phyloP scores from a whole-genome alignment of 176 grass and related monocot species.

The Bothriochloa decipiens region DNA sequence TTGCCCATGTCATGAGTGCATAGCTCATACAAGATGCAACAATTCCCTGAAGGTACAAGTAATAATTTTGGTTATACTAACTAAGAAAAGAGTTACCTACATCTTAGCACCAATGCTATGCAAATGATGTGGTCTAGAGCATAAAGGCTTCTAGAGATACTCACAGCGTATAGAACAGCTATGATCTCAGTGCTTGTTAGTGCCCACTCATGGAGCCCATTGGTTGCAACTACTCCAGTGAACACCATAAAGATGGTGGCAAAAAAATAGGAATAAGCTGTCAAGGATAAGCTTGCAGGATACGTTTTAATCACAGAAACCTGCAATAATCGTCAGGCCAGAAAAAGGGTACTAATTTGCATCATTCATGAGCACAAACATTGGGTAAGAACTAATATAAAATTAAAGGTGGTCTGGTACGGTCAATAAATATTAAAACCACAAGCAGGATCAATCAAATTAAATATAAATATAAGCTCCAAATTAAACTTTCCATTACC shows the following conservation, averaged over 20 bases:
- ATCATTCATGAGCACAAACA: neutral
- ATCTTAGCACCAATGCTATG: neutral
- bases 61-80: constrained; percentile 6
- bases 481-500: constrained; percentile 33
- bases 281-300: constrained; percentile 84
- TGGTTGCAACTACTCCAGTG: constrained; percentile 64
- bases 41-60: constrained; percentile 59
- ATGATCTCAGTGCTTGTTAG: constrained; percentile 69
- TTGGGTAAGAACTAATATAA: neutral
- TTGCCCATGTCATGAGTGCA: constrained; percentile 85
- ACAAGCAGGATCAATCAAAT: neutral
- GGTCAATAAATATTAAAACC: neutral
- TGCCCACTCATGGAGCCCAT: constrained; percentile 75
- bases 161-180: constrained; percentile 80
- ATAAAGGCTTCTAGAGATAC: constrained; percentile 29
- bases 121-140: neutral
- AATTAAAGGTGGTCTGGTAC: neutral
- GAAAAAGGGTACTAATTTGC: neutral
- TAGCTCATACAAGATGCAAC: constrained; percentile 88
- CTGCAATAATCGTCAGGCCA: constrained; percentile 50
- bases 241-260: constrained; percentile 82
- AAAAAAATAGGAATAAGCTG: constrained; percentile 86
- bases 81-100: neutral
- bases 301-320: constrained; percentile 77
- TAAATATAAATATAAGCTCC: neutral